Evolutionary conservation across 1,284 basidiomycete species (phyloP), one percentile per base, ranked within the genome.

Genomic region (Tilletia horrida): DNA sequence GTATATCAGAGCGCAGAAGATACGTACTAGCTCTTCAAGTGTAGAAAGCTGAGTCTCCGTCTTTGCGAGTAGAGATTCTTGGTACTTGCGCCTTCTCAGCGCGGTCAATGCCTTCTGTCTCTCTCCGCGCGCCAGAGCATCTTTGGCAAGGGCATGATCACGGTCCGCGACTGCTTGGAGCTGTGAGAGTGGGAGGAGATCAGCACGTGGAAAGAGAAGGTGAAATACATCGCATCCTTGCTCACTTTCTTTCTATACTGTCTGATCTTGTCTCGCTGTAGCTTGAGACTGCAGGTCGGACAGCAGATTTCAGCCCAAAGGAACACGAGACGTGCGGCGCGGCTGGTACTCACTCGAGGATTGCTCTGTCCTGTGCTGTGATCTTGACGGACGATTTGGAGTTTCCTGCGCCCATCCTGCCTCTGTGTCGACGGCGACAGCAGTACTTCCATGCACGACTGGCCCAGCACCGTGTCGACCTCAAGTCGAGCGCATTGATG

Each of bases 261-360:
- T 81, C 88, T 90, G 71, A 98, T 85, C 82, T 94, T 95, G 83
- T 98, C 96, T 55, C 96, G 86, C 83, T 98, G 95, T 62, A 96
- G 83, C 83, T 98, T 98, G 73, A 98, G 86, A 80, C 93, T 90
- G 78, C n/a, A n/a, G n/a, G 2, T 6, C 27, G 35, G 35, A 40
- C 4, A 40, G 35, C 35, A 40, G 35, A 4, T 40, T n/a, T n/a
- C n/a, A n/a, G n/a, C n/a, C n/a, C n/a, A n/a, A n/a, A n/a, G n/a
- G n/a, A n/a, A n/a, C n/a, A n/a, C n/a, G n/a, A n/a, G n/a, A n/a
- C n/a, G n/a, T n/a, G n/a, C n/a, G n/a, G n/a, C n/a, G n/a, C n/a
- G n/a, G 14, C 29, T 35, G 43, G 61, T 8, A 78, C 90, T 80
- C 76, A 97, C 94, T 97, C 93, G 67, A 97, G 86, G 65, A 97